Evolutionary conservation across 2,329 filamentous ascomycete species (phyloP).

Genomic region (Pseudonectria foliicola): DNA sequence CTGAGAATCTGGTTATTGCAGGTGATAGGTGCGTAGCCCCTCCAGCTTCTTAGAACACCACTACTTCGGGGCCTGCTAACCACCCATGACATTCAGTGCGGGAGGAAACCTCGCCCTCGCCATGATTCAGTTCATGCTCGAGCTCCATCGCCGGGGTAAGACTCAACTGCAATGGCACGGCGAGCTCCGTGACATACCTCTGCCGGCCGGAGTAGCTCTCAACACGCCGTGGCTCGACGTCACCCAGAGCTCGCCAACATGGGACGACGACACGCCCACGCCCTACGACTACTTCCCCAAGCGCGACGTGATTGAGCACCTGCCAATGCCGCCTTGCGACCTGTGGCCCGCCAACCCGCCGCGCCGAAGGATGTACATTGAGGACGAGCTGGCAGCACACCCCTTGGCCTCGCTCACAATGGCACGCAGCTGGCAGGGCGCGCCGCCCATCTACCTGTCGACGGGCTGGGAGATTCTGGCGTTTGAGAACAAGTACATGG

Average conservation of each 20-base stretch:
- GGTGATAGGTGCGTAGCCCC: slow-evolving; percentile 52
- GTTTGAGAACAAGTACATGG: slow-evolving; percentile 59
- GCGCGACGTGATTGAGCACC: slow-evolving; percentile 28
- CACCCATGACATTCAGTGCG: slow-evolving; percentile 39
- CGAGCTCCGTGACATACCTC: slow-evolving; percentile 46
- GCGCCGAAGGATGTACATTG: slow-evolving; percentile 46
- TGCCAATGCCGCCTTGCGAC: slow-evolving; percentile 35
- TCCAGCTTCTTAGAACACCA: not conserved
- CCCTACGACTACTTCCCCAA: slow-evolving; percentile 42
- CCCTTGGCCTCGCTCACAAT: slow-evolving; percentile 61
- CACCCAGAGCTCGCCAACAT: slow-evolving; percentile 42
- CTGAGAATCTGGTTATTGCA: slow-evolving; percentile 61
- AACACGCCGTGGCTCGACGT: slow-evolving; percentile 68
- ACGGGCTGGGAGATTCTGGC: slow-evolving; percentile 65
- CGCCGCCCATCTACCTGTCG: slow-evolving; percentile 61
- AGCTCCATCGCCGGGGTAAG: slow-evolving; percentile 42
- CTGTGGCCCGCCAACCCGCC: slow-evolving; percentile 52
- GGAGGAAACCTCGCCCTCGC: slow-evolving; percentile 64
- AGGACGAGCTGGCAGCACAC: slow-evolving; percentile 50
- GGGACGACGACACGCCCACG: slow-evolving; percentile 19
- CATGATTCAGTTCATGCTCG: slow-evolving; percentile 61
- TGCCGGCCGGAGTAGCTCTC: slow-evolving; percentile 59
- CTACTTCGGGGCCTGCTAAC: slow-evolving; percentile 7
- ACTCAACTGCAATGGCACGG: slow-evolving; percentile 55
- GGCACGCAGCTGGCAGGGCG: slow-evolving; percentile 50